Conservation (phyloP, 257 asterid genomes). For the Vinca minor region DNA sequence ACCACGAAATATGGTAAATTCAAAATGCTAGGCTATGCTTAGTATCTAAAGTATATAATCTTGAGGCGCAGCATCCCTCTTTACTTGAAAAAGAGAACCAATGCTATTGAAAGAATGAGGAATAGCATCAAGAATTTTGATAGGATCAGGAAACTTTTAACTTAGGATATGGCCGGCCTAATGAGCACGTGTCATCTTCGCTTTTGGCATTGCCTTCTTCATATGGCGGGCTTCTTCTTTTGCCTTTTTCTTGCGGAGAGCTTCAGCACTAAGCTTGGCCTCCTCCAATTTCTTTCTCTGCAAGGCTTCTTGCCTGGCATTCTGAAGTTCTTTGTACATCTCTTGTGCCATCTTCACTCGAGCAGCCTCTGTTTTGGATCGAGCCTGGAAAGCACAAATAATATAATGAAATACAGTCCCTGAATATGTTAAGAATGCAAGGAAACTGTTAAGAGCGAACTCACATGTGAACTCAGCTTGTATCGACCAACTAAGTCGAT, state of each 20-base stretch:
- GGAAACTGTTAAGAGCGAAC: constrained; percentile 17
- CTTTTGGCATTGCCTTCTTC: constrained; percentile 87
- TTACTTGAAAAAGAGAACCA: background rate
- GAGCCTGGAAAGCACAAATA: constrained; percentile 44
- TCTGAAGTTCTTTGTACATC: constrained; percentile 69
- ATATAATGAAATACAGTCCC: background rate
- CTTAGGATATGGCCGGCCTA: constrained; percentile 1
- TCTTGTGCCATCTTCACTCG: constrained; percentile 75
- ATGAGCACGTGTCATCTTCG: constrained; percentile 70
- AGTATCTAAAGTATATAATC: constrained; percentile 18
- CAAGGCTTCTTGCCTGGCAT: constrained; percentile 73
- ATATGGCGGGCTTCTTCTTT: constrained; percentile 82
- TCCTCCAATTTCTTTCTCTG: constrained; percentile 80
- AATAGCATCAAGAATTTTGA: background rate
- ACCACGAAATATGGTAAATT: constrained; percentile 22
- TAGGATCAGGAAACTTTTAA: background rate
- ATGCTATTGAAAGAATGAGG: too few species aligned
- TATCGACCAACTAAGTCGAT: constrained; percentile 79
- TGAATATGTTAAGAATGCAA: background rate
- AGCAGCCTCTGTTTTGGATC: constrained; percentile 75
- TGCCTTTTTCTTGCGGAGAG: constrained; percentile 85
- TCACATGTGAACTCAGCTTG: constrained; percentile 84
- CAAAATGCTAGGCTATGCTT: constrained; percentile 11
- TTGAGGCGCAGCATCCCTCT: constrained; percentile 7
- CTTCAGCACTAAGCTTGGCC: constrained; percentile 79